These are phyloP conservation scores for Trametes gibbosa DNA, from an alignment of 768 basidiomycete species.

Conservation along the genomic window DNA sequence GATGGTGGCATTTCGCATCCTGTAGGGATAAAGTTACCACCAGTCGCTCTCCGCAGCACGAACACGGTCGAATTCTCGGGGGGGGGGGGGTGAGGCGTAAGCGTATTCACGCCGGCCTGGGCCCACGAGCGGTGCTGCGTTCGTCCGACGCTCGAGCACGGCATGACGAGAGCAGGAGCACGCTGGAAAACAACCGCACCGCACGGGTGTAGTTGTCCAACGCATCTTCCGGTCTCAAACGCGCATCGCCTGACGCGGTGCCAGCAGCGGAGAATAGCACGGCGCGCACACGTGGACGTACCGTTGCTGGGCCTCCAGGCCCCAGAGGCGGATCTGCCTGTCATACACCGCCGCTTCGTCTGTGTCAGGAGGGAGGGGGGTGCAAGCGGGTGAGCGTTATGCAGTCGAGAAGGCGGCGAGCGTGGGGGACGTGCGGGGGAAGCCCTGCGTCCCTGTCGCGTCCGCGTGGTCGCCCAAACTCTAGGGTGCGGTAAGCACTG, in stretches of 20 bases:
- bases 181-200: not conserved
- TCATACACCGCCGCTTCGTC: conserved; percentile 88
- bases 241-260: not conserved
- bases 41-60: not conserved
- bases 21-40: conserved; percentile 30
- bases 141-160: not conserved
- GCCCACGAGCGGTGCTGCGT: not conserved
- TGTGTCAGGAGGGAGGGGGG: conserved; percentile 21
- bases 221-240: not conserved
- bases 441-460: not conserved
- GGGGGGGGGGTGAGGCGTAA: no score
- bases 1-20: conserved; percentile 93
- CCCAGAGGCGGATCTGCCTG: conserved; percentile 97
- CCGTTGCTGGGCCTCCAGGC: conserved; percentile 96
- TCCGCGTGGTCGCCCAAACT: not conserved
- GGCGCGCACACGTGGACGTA: conserved; percentile 29
- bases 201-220: not conserved
- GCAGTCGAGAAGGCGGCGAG: not conserved
- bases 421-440: not conserved
- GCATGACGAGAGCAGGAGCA: not conserved
- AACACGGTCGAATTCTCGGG: no score
- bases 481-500: not conserved
- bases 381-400: conserved; percentile 3
- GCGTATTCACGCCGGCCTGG: no score
- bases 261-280: conserved; percentile 4